These are phyloP conservation scores for Linanthus parryae DNA, from an alignment of 148 eudicot genomes.

Conservation along the genomic window DNA sequence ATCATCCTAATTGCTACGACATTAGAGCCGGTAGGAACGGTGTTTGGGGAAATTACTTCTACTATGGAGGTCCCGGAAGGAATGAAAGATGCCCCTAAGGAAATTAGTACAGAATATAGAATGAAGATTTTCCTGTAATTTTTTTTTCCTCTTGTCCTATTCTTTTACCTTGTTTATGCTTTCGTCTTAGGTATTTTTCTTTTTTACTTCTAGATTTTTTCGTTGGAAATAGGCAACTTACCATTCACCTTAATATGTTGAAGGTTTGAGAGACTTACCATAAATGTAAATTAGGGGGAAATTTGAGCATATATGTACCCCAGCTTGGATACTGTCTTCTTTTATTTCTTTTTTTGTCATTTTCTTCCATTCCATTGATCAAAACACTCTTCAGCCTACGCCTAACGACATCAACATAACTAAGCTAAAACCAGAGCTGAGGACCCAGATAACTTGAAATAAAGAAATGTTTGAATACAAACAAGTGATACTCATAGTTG, in stretches of 20 bases:
- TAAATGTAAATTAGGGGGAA: slow-evolving; percentile 13
- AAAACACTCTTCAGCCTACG: background rate
- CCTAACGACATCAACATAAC: background rate
- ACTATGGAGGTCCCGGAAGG: slow-evolving; percentile 97
- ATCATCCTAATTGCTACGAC: slow-evolving; percentile 88
- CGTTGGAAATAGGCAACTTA: slow-evolving; percentile 1
- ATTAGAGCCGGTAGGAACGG: slow-evolving; percentile 73
- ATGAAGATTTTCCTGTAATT: background rate
- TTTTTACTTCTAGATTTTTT: background rate
- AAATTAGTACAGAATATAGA: background rate
- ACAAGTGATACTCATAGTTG: background rate
- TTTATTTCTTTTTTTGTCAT: background rate
- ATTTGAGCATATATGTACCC: background rate
- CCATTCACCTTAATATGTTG: background rate
- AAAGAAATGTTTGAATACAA: background rate
- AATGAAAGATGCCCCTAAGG: slow-evolving; percentile 58
- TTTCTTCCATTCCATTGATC: background rate
- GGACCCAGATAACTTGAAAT: background rate
- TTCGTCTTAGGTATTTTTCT: slow-evolving; percentile 8
- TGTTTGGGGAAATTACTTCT: slow-evolving; percentile 86
- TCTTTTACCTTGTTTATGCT: background rate
- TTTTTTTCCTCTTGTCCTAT: background rate
- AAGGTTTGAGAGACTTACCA: background rate
- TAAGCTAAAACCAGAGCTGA: background rate
- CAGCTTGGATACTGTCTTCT: background rate